Conservation (phyloP, 108 stramenopile species). For the Skeletonema potamos region DNA sequence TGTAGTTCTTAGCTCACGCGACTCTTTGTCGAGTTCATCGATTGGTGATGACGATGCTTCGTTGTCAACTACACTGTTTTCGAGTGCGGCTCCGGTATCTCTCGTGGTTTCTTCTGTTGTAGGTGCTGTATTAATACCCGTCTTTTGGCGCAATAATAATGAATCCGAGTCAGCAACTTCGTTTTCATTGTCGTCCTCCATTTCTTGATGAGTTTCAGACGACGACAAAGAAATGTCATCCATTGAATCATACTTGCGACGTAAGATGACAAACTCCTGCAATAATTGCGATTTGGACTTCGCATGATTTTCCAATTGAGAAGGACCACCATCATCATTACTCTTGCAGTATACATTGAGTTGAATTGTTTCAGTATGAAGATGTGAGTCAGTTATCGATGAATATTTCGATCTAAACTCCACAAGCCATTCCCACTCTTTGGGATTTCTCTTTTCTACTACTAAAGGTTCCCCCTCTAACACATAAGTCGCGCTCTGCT, state of each 20-base stretch:
- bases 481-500: neutral
- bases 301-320: neutral
- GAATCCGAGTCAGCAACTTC: neutral
- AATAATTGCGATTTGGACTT: neutral
- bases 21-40: conserved; percentile 19
- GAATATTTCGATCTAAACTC: conserved; percentile 4
- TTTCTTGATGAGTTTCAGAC: conserved; percentile 7
- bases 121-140: neutral
- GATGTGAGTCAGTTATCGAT: neutral
- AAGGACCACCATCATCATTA: neutral
- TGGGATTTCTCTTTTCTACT: conserved; percentile 24
- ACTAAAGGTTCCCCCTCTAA: conserved; percentile 5
- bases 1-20: conserved; percentile 8
- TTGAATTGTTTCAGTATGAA: neutral
- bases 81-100: neutral
- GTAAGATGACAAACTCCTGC: conserved; percentile 8
- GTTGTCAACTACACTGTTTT: neutral
- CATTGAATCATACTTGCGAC: conserved; percentile 14
- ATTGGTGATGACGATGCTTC: conserved; percentile 4
- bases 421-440: conserved; percentile 22
- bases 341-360: neutral
- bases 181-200: conserved; percentile 2
- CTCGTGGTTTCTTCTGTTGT: neutral
- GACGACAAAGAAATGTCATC: conserved; percentile 30
- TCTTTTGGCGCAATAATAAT: neutral